A percentile compares a stretch with the other conserved stretches of the same genome.
These are phyloP conservation scores for Quercus rubra DNA, from an alignment of 306 rosid species.

Conservation along the genomic window DNA sequence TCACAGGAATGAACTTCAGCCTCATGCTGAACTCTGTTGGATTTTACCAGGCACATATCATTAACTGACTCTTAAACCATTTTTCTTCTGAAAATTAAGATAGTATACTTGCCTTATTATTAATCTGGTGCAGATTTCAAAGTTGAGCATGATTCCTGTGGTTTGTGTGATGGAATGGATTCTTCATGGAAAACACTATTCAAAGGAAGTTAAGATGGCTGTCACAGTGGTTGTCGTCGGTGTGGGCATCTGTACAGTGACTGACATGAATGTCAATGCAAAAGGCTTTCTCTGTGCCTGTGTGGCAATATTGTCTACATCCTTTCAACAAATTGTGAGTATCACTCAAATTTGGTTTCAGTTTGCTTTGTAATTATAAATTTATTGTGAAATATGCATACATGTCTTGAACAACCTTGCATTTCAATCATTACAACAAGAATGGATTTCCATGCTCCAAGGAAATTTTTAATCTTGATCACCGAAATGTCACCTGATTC, in stretches of 20 bases:
- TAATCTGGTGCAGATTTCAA: slow-evolving; percentile 38
- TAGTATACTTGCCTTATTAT: not conserved
- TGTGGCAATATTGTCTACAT: slow-evolving; percentile 45
- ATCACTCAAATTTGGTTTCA: not conserved
- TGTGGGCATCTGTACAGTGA: slow-evolving; percentile 54
- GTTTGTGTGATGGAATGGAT: slow-evolving; percentile 60
- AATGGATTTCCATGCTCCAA: too few species aligned
- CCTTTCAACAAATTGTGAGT: slow-evolving; percentile 57
- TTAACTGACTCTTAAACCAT: not conserved
- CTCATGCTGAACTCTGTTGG: slow-evolving; percentile 96
- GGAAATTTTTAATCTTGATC: too few species aligned
- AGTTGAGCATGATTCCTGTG: slow-evolving; percentile 57
- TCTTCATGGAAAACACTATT: slow-evolving; percentile 45
- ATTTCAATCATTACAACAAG: not conserved
- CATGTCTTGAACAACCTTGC: not conserved
- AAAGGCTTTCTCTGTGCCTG: slow-evolving; percentile 52
- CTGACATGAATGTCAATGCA: slow-evolving; percentile 49
- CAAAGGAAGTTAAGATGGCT: slow-evolving; percentile 54
- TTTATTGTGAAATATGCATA: not conserved
- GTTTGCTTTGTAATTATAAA: not conserved
- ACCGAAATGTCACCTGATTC: too few species aligned
- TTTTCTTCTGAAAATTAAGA: not conserved
- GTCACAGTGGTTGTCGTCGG: slow-evolving; percentile 48
- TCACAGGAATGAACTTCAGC: slow-evolving; percentile 84
- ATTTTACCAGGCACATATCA: slow-evolving; percentile 57